Evolutionary conservation across 1,139 yeast genomes (phyloP), one percentile per base, ranked within the genome.

Genomic region (Geotrichum klebahnii): DNA sequence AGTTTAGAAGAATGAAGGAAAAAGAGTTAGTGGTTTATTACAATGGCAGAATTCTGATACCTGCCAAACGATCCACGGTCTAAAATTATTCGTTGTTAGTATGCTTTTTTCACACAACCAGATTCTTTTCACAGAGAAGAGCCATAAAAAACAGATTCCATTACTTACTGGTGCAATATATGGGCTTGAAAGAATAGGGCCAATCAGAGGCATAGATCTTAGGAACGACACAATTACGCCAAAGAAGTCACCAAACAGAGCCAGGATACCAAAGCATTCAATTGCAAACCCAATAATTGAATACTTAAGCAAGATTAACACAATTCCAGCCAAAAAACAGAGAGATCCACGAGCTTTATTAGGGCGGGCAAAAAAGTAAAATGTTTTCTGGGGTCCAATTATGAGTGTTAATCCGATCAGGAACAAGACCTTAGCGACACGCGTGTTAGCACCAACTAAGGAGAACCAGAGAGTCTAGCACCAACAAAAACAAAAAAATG

Each of bases 181-280:
- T 0, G 97, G 97, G 64, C 84, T 81, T 44, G 92, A 82, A 56
- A 92, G 76, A 5, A 89, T 57, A 38, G 95, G 94, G 0, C 98
- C 98, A 55, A 92, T 81, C 52, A 86, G 67, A 2, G 98, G 98
- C 62, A 92, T 70, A 2, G 95, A 84, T 64, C 97, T 77, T 61
- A 92, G 75, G 63, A 92, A 90, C 59, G 87, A 86, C n/a, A 92
- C 79, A 51, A 92, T 82, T 20, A 95, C 87, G 12, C 96, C 92
- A 62, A 88, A 84, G 66, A 88, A 87, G 67, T 88, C 96, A 32
- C 95, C 97, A 69, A 92, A 92, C 47, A 92, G 73, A 5, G 90
- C 90, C 57, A 90, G 70, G 35, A 92, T 88, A 17, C 98, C 98
- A 57, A 90, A 73, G 51, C 85, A 79, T 67, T 92, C 98, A 51